A percentile compares a stretch with the other conserved stretches of the same genome.
Evolutionary conservation across 352 stramenopile species (phyloP).

Genomic region (Globisporangium takayamanum): DNA sequence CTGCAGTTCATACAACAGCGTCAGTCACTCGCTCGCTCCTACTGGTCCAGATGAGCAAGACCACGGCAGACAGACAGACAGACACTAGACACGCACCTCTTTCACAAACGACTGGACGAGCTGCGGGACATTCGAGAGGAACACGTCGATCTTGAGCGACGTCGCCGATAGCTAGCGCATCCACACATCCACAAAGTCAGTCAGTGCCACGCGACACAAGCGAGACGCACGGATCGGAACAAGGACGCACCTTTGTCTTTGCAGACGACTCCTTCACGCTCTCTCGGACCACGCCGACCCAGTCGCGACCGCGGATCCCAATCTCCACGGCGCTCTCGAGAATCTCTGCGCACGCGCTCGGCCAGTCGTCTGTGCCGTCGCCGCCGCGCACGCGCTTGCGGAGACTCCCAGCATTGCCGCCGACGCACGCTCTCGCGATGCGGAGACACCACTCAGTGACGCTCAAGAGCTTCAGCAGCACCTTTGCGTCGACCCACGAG

Average conservation of each 20-base stretch:
- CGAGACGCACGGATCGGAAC: neutral
- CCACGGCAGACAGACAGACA: neutral
- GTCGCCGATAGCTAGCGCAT: conserved; percentile 35
- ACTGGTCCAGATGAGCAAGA: neutral
- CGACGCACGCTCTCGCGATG: conserved; percentile 28
- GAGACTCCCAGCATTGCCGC: conserved; percentile 6
- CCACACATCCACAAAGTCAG: conserved; percentile 3
- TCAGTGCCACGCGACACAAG: neutral
- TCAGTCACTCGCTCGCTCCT: neutral
- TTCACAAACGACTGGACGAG: conserved; percentile 30
- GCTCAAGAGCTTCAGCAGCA: conserved; percentile 37
- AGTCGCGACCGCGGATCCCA: conserved; percentile 21
- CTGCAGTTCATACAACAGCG: conserved; percentile 12
- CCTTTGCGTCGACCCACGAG: conserved; percentile 28
- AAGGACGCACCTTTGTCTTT: conserved; percentile 31
- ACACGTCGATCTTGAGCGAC: conserved; percentile 61
- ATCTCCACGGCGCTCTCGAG: conserved; percentile 15
- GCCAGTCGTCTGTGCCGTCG: neutral
- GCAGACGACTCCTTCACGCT: conserved; percentile 30
- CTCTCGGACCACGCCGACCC: conserved; percentile 34
- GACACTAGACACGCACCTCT: conserved; percentile 19
- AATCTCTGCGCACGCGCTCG: conserved; percentile 1
- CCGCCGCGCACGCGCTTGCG: neutral
- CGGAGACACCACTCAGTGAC: conserved; percentile 39
- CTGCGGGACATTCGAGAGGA: conserved; percentile 44